Conservation (phyloP, 257 asterid genomes). For the Jaltomata sinuosa region DNA sequence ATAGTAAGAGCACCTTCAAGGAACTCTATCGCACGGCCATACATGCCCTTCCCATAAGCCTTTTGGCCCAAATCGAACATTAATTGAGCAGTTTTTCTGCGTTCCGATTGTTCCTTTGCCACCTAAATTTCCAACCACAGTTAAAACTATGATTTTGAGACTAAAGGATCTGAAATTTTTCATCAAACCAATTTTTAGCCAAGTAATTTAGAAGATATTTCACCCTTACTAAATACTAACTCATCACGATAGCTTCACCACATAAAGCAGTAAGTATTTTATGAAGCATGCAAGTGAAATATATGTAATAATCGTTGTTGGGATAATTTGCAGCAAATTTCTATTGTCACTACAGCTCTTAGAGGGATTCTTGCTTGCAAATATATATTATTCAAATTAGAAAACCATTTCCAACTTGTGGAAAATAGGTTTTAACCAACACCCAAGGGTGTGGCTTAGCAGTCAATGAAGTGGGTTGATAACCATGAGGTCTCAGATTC, state of each 20-base stretch:
- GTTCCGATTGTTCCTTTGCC: slow-evolving; percentile 92
- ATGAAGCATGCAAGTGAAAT: neutral
- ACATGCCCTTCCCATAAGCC: slow-evolving; percentile 87
- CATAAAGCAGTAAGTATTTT: neutral
- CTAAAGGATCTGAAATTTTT: neutral
- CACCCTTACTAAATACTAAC: neutral
- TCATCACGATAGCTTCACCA: neutral
- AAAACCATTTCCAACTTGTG: neutral
- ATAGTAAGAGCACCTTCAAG: slow-evolving; percentile 95
- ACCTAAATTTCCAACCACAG: slow-evolving; percentile 33
- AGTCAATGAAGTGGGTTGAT: no score
- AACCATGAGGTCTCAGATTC: no score
- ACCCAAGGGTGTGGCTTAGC: no score
- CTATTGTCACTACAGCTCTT: neutral
- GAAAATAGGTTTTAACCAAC: neutral
- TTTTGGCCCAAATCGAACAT: slow-evolving; percentile 92
- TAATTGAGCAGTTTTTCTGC: slow-evolving; percentile 74
- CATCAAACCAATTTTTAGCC: neutral
- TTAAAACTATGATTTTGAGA: neutral
- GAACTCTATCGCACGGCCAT: slow-evolving; percentile 91
- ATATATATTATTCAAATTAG: neutral
- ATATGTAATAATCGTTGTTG: neutral
- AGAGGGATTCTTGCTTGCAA: neutral
- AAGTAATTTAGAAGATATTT: neutral
- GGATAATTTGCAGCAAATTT: neutral